Base-by-base conservation (phyloP, 441 rosid genomes). In the Arabidopsis lyrata region DNA sequence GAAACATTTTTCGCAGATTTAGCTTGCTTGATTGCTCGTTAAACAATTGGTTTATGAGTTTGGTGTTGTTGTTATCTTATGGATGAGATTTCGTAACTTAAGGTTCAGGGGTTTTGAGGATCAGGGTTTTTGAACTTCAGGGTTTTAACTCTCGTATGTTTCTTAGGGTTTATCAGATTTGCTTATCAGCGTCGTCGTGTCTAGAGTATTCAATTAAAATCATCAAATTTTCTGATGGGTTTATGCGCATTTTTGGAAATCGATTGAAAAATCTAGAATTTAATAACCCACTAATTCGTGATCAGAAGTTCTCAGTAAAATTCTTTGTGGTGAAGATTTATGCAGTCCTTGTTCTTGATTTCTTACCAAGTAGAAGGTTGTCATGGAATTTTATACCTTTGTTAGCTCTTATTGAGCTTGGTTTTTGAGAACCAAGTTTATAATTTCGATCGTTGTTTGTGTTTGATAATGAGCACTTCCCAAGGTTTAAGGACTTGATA, bases 1-100 rank as follows among this genome's bases (percentile, higher is more conserved):
- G n/a, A 12, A 60, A 13, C 45, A 18, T 50, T 72, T 72, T 13
- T 16, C 55, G 38, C n/a, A 53, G 47, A 20, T 45, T 63, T 14
- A 5, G 20, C 8, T 70, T 8, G 24, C 65, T 62, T 69, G 36
- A 20, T 31, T 64, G 49, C 55, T 70, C 32, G 29, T 64, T 64
- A 35, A 49, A 35, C 8, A 56, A 38, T 48, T 32, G 41, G 45
- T 39, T n/a, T 31, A 15, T 70, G n/a, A 42, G 14, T 36, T 31
- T 76, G 59, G 18, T 27, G 29, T 22, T 45, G 4, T 42, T 18
- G 15, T 65, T 27, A 24, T 56, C 38, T 49, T 66, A 38, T 31
- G 11, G 7, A 8, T 47, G 42, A 39, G 24, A 41, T 39, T 49
- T 34, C 22, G 39, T 16, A 18, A 27, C 32, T 49, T 14, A 22